These are phyloP conservation scores for Pisolithus albus DNA, from an alignment of 768 basidiomycete genomes.

Conservation along the genomic window DNA sequence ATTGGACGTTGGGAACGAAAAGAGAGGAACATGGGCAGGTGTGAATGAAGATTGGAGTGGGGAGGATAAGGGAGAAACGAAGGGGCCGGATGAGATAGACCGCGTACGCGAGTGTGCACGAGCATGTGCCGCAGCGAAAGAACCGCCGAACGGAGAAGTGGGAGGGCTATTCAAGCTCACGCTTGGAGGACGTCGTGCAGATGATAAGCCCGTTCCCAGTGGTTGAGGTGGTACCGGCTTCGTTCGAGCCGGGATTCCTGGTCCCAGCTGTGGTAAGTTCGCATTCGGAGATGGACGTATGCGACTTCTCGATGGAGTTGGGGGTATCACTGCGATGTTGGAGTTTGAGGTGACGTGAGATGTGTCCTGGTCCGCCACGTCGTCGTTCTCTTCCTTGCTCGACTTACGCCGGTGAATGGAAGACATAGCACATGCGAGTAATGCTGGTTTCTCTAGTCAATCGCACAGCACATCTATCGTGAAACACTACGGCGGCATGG, in stretches of 20 bases:
- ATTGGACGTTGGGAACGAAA: constrained; percentile 15
- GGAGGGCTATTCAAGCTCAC: constrained; percentile 21
- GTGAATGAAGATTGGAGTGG: constrained; percentile 23
- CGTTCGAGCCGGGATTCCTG: constrained; percentile 19
- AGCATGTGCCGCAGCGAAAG: constrained; percentile 13
- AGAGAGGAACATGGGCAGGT: constrained; percentile 18
- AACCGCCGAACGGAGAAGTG: constrained; percentile 26
- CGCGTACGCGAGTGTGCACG: constrained; percentile 23
- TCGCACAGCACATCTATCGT: background rate
- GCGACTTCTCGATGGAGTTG: constrained; percentile 20
- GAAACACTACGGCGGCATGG: background rate
- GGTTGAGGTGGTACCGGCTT: constrained; percentile 17
- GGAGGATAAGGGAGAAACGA: constrained; percentile 19
- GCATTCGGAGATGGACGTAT: constrained; percentile 21
- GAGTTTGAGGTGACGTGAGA: background rate
- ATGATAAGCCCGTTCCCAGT: constrained; percentile 17
- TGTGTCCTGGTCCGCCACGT: constrained; percentile 12
- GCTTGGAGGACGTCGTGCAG: constrained; percentile 20
- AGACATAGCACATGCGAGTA: constrained; percentile 1
- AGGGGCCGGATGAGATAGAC: constrained; percentile 29
- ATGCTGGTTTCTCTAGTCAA: background rate
- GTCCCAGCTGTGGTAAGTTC: constrained; percentile 7
- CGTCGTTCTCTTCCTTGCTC: constrained; percentile 34
- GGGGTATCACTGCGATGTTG: constrained; percentile 5
- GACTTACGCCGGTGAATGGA: constrained; percentile 40